These are phyloP conservation scores for Suhomyces bolitotheri DNA, from an alignment of 1,139 yeast genomes.

Conservation along the genomic window DNA sequence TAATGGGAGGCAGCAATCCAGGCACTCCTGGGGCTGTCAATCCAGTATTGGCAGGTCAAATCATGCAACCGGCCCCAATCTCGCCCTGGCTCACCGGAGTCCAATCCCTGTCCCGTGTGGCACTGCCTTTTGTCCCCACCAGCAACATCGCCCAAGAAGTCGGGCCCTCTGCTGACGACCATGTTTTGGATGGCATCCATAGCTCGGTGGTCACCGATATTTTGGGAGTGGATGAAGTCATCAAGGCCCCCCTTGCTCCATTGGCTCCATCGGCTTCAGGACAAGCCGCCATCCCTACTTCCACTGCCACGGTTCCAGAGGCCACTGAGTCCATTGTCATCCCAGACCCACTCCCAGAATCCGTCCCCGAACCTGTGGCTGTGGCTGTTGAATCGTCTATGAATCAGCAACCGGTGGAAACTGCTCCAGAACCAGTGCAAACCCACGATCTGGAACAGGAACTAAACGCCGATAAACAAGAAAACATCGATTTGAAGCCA, in stretches of 20 bases:
- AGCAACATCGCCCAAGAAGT: conserved; percentile 8
- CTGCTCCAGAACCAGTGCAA: conserved; percentile 1
- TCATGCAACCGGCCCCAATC: conserved; percentile 40
- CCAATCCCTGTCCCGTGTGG: conserved; percentile 40
- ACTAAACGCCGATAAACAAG: too few species aligned
- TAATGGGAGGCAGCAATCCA: conserved; percentile 25
- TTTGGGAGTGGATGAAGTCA: conserved; percentile 34
- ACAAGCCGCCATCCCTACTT: conserved; percentile 4
- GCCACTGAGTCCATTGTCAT: neutral
- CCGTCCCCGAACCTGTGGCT: too few species aligned
- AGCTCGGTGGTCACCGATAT: conserved; percentile 41
- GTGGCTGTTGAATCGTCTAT: too few species aligned
- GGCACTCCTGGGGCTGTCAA: conserved; percentile 32
- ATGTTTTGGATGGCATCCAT: conserved; percentile 38
- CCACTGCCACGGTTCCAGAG: neutral
- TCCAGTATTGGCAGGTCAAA: conserved; percentile 24
- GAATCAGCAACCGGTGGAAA: neutral
- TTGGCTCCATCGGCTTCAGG: neutral
- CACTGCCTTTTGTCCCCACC: conserved; percentile 42
- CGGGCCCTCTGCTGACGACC: conserved; percentile 22
- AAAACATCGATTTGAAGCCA: conserved; percentile 21
- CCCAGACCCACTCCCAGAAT: too few species aligned
- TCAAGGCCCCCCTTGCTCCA: conserved; percentile 1
- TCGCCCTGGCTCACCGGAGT: conserved; percentile 44
- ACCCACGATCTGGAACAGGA: too few species aligned